Percentiles rank a stretch among this genome's conserved stretches.
These are phyloP conservation scores for Helotiales sp. DNA, from an alignment of 2,329 filamentous ascomycete genomes.

Conservation along the genomic window DNA sequence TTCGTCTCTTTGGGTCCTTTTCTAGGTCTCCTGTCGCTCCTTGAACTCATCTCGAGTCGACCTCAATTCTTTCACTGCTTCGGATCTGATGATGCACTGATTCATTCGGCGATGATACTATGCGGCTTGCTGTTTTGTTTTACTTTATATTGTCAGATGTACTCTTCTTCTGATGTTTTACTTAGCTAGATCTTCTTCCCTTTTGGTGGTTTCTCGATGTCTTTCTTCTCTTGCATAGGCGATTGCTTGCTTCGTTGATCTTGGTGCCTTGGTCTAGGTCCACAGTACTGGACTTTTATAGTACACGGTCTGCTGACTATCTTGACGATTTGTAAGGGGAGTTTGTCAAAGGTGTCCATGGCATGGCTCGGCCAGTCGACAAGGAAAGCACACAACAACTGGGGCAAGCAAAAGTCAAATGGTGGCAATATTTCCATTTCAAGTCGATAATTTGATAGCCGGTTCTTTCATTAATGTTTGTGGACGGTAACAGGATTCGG, in stretches of 20 bases:
- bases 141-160: not conserved
- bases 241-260: not conserved
- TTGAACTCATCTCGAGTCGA: too few relatives aligned
- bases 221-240: not conserved
- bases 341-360: not conserved
- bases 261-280: not conserved
- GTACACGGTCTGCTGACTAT: not conserved
- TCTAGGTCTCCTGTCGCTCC: not conserved
- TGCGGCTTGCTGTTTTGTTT: not conserved
- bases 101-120: too few relatives aligned
- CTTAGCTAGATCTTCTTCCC: not conserved
- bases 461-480: not conserved
- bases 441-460: not conserved
- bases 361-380: too few relatives aligned
- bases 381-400: too few relatives aligned
- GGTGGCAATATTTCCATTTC: not conserved
- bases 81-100: too few relatives aligned
- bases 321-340: not conserved
- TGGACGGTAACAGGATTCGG: too few relatives aligned
- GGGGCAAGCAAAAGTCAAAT: not conserved
- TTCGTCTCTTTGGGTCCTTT: not conserved
- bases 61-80: too few relatives aligned
- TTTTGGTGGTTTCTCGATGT: not conserved
- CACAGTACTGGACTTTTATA: not conserved
- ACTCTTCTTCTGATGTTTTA: not conserved